Evolutionary conservation across 495 filamentous ascomycete genomes (phyloP), one percentile per base, ranked within the genome.

Genomic region (Pseudevernia furfuracea): DNA sequence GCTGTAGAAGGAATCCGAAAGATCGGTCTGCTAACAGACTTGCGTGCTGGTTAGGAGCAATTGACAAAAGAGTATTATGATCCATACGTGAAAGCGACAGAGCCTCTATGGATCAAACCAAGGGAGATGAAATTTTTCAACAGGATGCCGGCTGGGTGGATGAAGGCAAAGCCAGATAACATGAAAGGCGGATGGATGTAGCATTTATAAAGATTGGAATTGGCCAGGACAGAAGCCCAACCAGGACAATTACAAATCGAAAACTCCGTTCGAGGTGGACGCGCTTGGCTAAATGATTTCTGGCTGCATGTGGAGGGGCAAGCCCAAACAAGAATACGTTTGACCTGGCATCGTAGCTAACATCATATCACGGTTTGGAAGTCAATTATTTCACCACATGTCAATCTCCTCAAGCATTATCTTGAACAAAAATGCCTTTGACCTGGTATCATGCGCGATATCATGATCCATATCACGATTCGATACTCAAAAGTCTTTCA

Each of bases 11-110:
- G 25, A 15, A 59, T n/a, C 5, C 34, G 19, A 12, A 6, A 59
- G 0, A 59, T 7, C 15, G 7, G 19, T 49, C 21, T 10, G 9
- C 34, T 41, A 38, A 23, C 5, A 59, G 34, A 37, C 38, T 8
- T 59, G 25, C 56, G 17, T 38, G 34, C 19, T 23, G 56, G 25
- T 6, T n/a, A 82, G 81, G 68, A 73, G 11, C 80, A 82, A 75
- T 28, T 79, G 9, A 77, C 72, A 21, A 83, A 82, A 67, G 69
- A 73, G 1, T 83, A 83, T 65, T 82, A 83, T 66, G 74, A 79
- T 48, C 74, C 77, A 39, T 82, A 81, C 59, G 61, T 78, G 8
- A 75, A 71, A n/a, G 61, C 72, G 7, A 82, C 80, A 14, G 74
- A 77, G 68, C 74, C 76, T 14, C 74, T 82, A 78, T 81, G 76